phyloP scores from a whole-genome alignment of 2,329 filamentous ascomycete species.

The Davidsoniella australis region DNA sequence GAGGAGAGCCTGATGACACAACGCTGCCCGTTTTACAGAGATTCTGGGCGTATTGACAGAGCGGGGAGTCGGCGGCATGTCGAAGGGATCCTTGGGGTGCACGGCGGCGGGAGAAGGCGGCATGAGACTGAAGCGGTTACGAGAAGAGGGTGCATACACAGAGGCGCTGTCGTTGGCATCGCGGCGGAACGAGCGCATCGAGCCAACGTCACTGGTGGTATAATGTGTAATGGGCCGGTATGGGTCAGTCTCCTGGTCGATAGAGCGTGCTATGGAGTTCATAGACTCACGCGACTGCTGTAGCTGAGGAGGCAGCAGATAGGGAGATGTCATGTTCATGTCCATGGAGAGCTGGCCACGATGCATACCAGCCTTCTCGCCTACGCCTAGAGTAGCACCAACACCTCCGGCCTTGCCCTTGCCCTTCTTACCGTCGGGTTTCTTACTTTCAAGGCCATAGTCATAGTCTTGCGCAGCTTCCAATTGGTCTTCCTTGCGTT shows the following conservation, averaged over 20 bases:
- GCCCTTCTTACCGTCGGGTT: slow-evolving; percentile 19
- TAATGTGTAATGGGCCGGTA: slow-evolving; percentile 52
- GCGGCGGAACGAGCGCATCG: slow-evolving; percentile 34
- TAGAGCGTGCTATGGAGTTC: slow-evolving; percentile 63
- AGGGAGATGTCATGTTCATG: slow-evolving; percentile 66
- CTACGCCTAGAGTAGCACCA: slow-evolving; percentile 29
- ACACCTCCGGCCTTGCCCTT: slow-evolving; percentile 18
- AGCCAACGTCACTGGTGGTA: slow-evolving; percentile 37
- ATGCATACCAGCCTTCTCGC: slow-evolving; percentile 33
- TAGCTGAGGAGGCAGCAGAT: slow-evolving; percentile 73
- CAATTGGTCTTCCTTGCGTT: slow-evolving; percentile 59
- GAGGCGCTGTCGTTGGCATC: slow-evolving; percentile 25
- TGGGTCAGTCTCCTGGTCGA: slow-evolving; percentile 63
- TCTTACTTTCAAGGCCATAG: slow-evolving; percentile 54
- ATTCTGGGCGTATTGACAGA: background rate
- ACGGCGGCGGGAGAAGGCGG: slow-evolving; percentile 22
- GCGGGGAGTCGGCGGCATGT: slow-evolving; percentile 8
- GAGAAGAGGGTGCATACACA: slow-evolving; percentile 26
- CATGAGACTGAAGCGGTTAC: slow-evolving; percentile 27
- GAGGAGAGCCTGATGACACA: background rate
- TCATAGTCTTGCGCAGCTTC: slow-evolving; percentile 86
- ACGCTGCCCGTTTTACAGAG: too few relatives aligned
- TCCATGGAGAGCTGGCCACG: slow-evolving; percentile 49
- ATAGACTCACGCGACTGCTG: slow-evolving; percentile 73
- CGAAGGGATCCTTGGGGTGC: slow-evolving; percentile 10